Conservation (phyloP, 2,329 filamentous ascomycete species). For the Colletotrichum shisoi region DNA sequence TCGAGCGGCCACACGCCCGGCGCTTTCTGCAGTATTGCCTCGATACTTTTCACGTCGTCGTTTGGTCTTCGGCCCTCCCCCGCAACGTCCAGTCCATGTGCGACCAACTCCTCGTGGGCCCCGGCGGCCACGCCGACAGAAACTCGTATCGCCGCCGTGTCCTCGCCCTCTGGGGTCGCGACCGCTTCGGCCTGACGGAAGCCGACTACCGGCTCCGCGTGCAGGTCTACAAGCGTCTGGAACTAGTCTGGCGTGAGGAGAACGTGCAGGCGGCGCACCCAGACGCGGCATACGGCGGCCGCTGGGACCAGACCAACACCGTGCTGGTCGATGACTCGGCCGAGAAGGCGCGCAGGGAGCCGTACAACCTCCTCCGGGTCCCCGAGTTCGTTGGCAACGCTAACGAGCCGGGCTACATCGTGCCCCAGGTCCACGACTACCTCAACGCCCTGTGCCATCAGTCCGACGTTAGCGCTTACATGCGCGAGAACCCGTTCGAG, state of each 20-base stretch:
- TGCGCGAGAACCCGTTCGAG: conserved; percentile 61
- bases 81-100: conserved; percentile 77
- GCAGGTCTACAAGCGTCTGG: conserved; percentile 89
- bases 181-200: conserved; percentile 72
- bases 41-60: conserved; percentile 77
- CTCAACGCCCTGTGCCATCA: conserved; percentile 63
- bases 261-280: conserved; percentile 56
- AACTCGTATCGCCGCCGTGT: conserved; percentile 62
- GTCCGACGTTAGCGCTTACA: conserved; percentile 69
- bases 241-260: conserved; percentile 71
- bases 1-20: conserved; percentile 71
- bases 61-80: conserved; percentile 88
- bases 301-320: conserved; percentile 86
- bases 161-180: conserved; percentile 78
- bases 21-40: conserved; percentile 79
- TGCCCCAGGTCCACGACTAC: conserved; percentile 69
- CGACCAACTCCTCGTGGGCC: conserved; percentile 63
- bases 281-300: conserved; percentile 48
- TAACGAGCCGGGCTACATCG: conserved; percentile 53
- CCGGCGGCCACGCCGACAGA: conserved; percentile 4
- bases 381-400: conserved; percentile 73
- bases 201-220: conserved; percentile 74
- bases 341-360: conserved; percentile 83
- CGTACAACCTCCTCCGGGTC: conserved; percentile 80
- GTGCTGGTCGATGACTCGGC: conserved; percentile 85